Base-by-base conservation (phyloP, 352 stramenopile species). In the Pythium grandisporangium region DNA sequence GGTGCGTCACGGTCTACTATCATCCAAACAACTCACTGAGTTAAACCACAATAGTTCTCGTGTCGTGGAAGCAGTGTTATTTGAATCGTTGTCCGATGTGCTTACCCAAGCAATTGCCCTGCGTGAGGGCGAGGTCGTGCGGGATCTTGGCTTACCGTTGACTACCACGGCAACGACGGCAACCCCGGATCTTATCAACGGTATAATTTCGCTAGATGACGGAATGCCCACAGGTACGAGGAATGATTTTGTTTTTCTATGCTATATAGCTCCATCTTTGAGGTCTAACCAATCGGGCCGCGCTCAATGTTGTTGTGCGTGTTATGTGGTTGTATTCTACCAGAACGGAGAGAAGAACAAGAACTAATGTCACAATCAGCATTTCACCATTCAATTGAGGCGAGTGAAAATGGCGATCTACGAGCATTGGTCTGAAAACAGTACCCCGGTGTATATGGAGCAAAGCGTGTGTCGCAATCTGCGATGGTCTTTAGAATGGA, bases 31-130 rank as follows among this genome's bases (percentile, higher is more conserved):
- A 17, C 39, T 62, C 17, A 47, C 47, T 5, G 34, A 56, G 17
- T 53, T 62, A 35, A 62, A 43, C 35, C 47, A 56, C 25, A 43
- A 62, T 27, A 62, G 52, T 26, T 62, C 53, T 1, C 47, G 53
- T 5, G 45, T 35, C 1, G 29, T 56, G 1, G 53, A 62, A 34
- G 43, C 42, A 5, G 53, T 56, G 34, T 37, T 56, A 19, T 61
- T 56, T 25, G 45, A 50, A 17, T 37, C 47, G 7, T 37, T 61
- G 23, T 39, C 25, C 1, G 42, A 53, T 23, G 53, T 33, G 1
- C 13, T 61, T 2, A 32, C 40, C 6, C 6, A 24, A 14, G 10
- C 57, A 8, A 16, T n/a, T 3, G 53, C 47, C 21, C 30, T 32
- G 30, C 37, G 48, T 27, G 27, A 23, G 27, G 53, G 53, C 7